Conservation (phyloP, 305 asterid species). For the Stenogyne calaminthoides region DNA sequence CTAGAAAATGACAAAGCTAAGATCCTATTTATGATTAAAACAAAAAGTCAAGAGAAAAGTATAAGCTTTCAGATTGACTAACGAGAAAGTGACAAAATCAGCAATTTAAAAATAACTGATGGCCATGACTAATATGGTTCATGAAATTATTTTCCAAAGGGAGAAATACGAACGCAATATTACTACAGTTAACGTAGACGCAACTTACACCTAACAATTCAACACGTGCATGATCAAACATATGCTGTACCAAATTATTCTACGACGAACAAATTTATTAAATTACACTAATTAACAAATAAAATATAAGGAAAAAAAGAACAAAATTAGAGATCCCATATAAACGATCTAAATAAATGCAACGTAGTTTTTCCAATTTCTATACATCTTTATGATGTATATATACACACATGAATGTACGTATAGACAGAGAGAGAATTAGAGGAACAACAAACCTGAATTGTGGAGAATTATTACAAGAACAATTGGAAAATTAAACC, state of each 20-base stretch:
- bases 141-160: no score
- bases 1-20: not conserved
- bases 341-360: not conserved
- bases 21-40: not conserved
- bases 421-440: conserved; percentile 1
- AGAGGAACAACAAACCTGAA: conserved; percentile 27
- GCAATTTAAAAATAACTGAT: not conserved
- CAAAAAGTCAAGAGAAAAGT: not conserved
- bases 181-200: no score
- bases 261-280: no score
- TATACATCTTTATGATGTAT: not conserved
- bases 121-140: not conserved
- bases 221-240: no score
- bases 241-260: no score
- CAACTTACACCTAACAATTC: no score
- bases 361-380: no score
- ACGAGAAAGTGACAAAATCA: not conserved
- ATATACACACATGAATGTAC: not conserved
- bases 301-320: no score
- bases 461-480: conserved; percentile 22
- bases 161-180: no score
- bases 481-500: not conserved
- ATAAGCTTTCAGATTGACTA: not conserved
- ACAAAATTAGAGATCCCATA: no score
- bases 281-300: no score